These are phyloP conservation scores for Wolfiporia cocos DNA, from an alignment of 1,284 basidiomycete genomes.

Conservation along the genomic window DNA sequence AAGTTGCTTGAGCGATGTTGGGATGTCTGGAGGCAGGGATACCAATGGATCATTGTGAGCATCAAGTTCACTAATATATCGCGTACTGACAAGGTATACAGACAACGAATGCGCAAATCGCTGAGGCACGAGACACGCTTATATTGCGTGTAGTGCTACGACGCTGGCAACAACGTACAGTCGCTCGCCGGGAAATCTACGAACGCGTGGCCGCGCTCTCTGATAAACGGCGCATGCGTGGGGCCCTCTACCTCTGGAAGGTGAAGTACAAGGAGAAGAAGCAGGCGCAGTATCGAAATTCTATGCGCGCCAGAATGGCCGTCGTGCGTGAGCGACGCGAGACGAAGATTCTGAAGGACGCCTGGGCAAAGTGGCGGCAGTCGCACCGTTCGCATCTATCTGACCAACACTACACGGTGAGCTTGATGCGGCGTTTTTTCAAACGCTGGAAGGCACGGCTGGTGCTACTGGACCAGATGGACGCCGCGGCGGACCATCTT, in stretches of 20 bases:
- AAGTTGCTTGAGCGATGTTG: constrained; percentile 60
- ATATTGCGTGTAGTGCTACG: constrained; percentile 51
- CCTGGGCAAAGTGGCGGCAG: constrained; percentile 60
- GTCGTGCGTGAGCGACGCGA: constrained; percentile 48
- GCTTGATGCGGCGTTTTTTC: constrained; percentile 37
- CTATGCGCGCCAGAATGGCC: constrained; percentile 66
- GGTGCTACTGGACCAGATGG: constrained; percentile 34
- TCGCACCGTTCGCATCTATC: constrained; percentile 42
- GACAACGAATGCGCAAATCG: constrained; percentile 61
- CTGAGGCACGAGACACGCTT: constrained; percentile 50
- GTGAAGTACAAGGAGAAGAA: constrained; percentile 41
- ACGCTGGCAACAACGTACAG: constrained; percentile 44
- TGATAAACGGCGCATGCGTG: constrained; percentile 35
- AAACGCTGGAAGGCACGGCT: constrained; percentile 45
- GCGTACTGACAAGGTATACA: constrained; percentile 20
- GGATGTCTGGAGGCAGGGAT: constrained; percentile 64
- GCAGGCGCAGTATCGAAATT: constrained; percentile 53
- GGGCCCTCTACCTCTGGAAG: constrained; percentile 43
- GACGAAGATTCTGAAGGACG: constrained; percentile 39
- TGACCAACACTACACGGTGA: constrained; percentile 40
- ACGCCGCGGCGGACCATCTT: constrained; percentile 43
- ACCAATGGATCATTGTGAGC: constrained; percentile 66
- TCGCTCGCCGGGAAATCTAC: constrained; percentile 31
- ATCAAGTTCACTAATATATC: constrained; percentile 2
- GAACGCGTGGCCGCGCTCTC: constrained; percentile 35